Conservation (phyloP, 148 eudicot species). For the Rhododendron molle region DNA sequence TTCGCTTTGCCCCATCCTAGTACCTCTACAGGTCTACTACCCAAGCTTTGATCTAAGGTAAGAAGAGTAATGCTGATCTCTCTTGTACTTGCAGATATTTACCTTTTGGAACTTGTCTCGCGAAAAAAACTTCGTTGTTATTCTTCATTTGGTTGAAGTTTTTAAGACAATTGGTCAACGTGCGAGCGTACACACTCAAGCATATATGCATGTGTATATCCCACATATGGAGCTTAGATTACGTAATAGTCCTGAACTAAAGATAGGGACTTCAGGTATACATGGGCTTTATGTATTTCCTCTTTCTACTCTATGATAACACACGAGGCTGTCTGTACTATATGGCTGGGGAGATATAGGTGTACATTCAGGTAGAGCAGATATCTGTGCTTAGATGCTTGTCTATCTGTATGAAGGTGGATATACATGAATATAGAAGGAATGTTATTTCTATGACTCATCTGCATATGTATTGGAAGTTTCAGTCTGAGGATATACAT, state of each 20-base stretch:
- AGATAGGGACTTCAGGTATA: neutral
- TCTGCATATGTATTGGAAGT: neutral
- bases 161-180: neutral
- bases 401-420: too few species aligned
- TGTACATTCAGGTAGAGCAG: neutral
- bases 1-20: neutral
- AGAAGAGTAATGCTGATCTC: neutral
- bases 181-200: neutral
- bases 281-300: neutral
- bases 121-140: neutral
- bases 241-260: neutral
- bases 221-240: neutral
- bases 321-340: neutral
- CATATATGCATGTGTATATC: neutral
- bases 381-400: neutral
- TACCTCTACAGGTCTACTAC: neutral
- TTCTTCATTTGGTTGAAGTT: neutral
- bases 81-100: neutral
- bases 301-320: neutral
- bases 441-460: neutral
- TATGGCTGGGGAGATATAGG: neutral
- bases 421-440: neutral
- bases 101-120: neutral
- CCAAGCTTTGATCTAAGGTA: neutral
- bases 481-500: neutral